Percentiles rank a stretch among this genome's conserved stretches.
phyloP scores from a whole-genome alignment of 495 filamentous ascomycete genomes.

The Pyrenula aspistea region DNA sequence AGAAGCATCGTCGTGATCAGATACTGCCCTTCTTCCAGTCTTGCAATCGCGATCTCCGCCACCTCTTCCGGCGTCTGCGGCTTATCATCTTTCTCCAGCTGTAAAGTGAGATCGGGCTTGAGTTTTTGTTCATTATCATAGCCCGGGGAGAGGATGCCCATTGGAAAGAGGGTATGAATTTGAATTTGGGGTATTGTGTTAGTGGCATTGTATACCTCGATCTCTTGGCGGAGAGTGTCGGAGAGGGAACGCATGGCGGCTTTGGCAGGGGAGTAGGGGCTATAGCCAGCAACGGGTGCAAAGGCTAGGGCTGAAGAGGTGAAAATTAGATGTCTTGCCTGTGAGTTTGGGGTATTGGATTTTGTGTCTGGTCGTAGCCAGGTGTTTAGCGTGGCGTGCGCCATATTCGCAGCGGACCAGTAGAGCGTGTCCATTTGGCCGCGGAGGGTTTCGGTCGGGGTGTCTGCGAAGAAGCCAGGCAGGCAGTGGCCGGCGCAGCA shows the following conservation, averaged over 20 bases:
- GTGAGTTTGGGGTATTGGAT: constrained; percentile 13
- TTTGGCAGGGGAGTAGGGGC: constrained; percentile 75
- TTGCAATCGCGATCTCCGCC: constrained; percentile 53
- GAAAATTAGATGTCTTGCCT: constrained; percentile 72
- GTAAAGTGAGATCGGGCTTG: constrained; percentile 72
- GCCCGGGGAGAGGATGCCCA: constrained; percentile 65
- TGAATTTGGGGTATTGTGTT: constrained; percentile 50
- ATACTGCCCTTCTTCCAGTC: constrained; percentile 70
- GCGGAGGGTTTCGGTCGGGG: constrained; percentile 46
- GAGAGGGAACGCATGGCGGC: constrained; percentile 71
- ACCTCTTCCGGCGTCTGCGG: constrained; percentile 68
- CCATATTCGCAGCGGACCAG: constrained; percentile 78
- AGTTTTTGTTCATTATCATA: constrained; percentile 64
- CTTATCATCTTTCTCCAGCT: constrained; percentile 72
- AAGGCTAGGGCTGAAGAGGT: constrained; percentile 71
- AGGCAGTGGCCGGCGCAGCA: constrained; percentile 70
- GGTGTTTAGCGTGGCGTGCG: constrained; percentile 45
- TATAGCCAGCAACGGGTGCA: constrained; percentile 70
- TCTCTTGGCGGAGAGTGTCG: constrained; percentile 73
- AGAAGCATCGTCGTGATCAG: constrained; percentile 60
- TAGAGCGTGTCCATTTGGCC: constrained; percentile 88
- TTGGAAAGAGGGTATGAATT: constrained; percentile 77
- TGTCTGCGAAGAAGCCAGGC: constrained; percentile 72
- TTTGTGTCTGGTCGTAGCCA: constrained; percentile 33
- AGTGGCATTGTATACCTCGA: constrained; percentile 63